These are phyloP conservation scores for Colletotrichum paranaense DNA, from an alignment of 2,329 filamentous ascomycete genomes.

Conservation along the genomic window DNA sequence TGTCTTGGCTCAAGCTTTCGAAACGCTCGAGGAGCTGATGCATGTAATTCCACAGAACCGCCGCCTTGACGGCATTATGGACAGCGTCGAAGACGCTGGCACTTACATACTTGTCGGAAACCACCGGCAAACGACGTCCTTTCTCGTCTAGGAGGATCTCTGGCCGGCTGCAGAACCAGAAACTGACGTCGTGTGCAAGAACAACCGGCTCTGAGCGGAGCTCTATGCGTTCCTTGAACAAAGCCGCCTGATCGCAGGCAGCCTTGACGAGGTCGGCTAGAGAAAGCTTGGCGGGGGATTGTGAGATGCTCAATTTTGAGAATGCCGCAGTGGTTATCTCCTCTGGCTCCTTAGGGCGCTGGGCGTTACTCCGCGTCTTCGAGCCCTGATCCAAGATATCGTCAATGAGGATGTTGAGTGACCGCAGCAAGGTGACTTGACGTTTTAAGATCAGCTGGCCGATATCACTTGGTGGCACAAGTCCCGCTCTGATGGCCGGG, in stretches of 20 bases:
- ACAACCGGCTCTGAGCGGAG: slow-evolving; percentile 48
- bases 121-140: slow-evolving; percentile 49
- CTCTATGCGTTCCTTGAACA: slow-evolving; percentile 47
- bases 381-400: slow-evolving; percentile 54
- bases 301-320: slow-evolving; percentile 45
- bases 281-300: slow-evolving; percentile 41
- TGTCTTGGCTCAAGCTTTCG: slow-evolving; percentile 38
- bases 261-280: slow-evolving; percentile 44
- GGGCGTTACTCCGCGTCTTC: slow-evolving; percentile 39
- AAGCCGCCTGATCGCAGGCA: slow-evolving; percentile 47
- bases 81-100: slow-evolving; percentile 54
- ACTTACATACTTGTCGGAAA: slow-evolving; percentile 56
- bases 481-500: slow-evolving; percentile 37
- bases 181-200: slow-evolving; percentile 47
- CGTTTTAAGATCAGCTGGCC: slow-evolving; percentile 53
- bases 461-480: slow-evolving; percentile 42
- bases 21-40: slow-evolving; percentile 49
- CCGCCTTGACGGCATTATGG: slow-evolving; percentile 46
- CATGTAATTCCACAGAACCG: slow-evolving; percentile 55
- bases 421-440: slow-evolving; percentile 49
- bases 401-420: slow-evolving; percentile 54
- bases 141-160: slow-evolving; percentile 58
- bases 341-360: slow-evolving; percentile 42
- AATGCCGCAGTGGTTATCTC: slow-evolving; percentile 44
- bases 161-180: slow-evolving; percentile 51